phyloP scores from a whole-genome alignment of 2,329 filamentous ascomycete genomes.

The Cryphonectria parasitica region DNA sequence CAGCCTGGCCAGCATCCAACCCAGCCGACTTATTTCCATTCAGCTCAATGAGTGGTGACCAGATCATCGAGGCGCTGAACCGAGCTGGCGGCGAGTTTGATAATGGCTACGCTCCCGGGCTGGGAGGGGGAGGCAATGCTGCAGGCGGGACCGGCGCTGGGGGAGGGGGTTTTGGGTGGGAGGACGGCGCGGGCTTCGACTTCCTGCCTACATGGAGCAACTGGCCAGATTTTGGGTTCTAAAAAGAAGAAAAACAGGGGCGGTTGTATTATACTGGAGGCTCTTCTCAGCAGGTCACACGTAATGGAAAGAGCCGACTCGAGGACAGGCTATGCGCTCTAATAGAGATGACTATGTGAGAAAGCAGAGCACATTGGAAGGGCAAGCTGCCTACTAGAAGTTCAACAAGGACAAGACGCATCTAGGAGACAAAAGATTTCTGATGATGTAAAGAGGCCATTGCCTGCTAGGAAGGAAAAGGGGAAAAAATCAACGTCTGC shows the following conservation, averaged over 20 bases:
- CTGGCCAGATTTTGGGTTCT: slow-evolving; percentile 46
- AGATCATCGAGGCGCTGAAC: slow-evolving; percentile 69
- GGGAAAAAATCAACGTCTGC: background rate
- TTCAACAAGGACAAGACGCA: background rate
- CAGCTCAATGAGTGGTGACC: slow-evolving; percentile 71
- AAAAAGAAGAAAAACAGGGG: background rate
- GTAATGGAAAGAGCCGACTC: background rate
- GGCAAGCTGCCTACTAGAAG: background rate
- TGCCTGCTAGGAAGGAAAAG: background rate
- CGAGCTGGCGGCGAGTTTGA: slow-evolving; percentile 64
- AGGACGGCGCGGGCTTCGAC: slow-evolving; percentile 62
- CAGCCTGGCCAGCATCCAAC: slow-evolving; percentile 42
- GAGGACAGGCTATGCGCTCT: background rate
- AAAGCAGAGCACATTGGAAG: background rate
- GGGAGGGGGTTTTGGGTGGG: slow-evolving; percentile 50
- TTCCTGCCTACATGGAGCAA: slow-evolving; percentile 56
- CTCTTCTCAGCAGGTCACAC: too few species aligned
- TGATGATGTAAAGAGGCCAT: background rate
- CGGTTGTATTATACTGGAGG: background rate
- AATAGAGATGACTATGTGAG: background rate
- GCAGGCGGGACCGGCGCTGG: slow-evolving; percentile 50
- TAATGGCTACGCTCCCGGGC: slow-evolving; percentile 49
- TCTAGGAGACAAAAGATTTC: background rate
- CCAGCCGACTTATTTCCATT: slow-evolving; percentile 59
- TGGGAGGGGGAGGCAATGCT: slow-evolving; percentile 54